A percentile compares a stretch with the other conserved stretches of the same genome.
phyloP scores from a whole-genome alignment of 2,329 filamentous ascomycete genomes.

The Colletotrichum truncatum region DNA sequence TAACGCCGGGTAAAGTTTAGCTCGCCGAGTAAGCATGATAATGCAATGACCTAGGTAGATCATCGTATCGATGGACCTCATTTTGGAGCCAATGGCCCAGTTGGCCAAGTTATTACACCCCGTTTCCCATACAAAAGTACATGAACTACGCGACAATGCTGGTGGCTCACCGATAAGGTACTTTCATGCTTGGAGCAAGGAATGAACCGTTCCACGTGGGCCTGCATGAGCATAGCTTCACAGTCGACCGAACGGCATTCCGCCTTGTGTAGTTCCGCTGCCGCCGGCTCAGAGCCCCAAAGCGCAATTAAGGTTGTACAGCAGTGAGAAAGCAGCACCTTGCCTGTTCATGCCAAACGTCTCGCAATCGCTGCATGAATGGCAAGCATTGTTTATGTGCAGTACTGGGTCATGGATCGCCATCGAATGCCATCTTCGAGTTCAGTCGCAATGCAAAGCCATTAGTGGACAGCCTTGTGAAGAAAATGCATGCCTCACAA shows the following conservation, averaged over 20 bases:
- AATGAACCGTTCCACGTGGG: not conserved
- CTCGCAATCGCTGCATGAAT: not conserved
- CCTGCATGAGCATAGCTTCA: not conserved
- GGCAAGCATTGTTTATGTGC: not conserved
- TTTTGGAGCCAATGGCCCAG: too few species aligned
- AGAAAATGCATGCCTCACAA: not conserved
- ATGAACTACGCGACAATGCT: too few species aligned
- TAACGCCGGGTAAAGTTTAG: slow-evolving; percentile 7
- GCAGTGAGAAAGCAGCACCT: not conserved
- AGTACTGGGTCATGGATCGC: not conserved
- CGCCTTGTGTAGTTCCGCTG: not conserved
- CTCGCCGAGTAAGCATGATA: not conserved
- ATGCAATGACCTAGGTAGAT: not conserved
- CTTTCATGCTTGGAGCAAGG: not conserved
- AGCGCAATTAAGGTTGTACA: not conserved
- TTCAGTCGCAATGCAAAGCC: not conserved
- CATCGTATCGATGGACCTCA: not conserved
- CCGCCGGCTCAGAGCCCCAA: not conserved
- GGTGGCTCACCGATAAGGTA: not conserved
- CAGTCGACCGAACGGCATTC: not conserved
- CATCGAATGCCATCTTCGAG: not conserved
- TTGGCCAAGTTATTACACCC: not conserved
- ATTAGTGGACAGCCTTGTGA: not conserved
- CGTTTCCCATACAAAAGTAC: too few species aligned
- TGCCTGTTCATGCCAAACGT: not conserved